phyloP scores from a whole-genome alignment of 305 asterid genomes.

The Fraxinus platypoda region DNA sequence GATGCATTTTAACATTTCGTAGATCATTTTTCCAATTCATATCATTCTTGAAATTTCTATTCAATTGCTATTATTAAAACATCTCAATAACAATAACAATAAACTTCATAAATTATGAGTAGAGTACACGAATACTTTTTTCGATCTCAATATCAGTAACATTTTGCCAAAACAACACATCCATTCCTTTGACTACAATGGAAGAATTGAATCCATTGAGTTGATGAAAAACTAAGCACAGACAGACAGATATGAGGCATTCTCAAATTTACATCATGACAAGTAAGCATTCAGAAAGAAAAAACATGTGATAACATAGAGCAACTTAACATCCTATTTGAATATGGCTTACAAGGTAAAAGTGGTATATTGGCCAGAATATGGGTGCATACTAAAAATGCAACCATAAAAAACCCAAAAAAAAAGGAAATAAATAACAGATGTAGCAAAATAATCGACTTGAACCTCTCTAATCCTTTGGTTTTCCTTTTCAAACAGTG shows the following conservation, averaged over 20 bases:
- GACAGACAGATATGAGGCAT: constrained; percentile 13
- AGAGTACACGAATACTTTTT: background rate
- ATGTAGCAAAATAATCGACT: constrained; percentile 9
- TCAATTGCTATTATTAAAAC: background rate
- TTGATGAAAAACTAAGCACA: background rate
- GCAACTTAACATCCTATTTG: constrained; percentile 25
- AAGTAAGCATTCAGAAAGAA: constrained; percentile 26
- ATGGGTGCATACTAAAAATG: constrained; percentile 33
- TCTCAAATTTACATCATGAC: constrained; percentile 43
- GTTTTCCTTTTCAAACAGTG: constrained; percentile 21
- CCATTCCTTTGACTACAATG: background rate
- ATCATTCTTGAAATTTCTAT: background rate
- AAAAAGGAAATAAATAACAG: constrained; percentile 1
- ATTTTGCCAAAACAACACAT: background rate
- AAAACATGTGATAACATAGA: constrained; percentile 23
- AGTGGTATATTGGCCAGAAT: constrained; percentile 22
- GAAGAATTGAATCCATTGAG: constrained; percentile 18
- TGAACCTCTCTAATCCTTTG: constrained; percentile 28
- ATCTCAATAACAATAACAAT: background rate
- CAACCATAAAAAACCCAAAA: constrained; percentile 35
- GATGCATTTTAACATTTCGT: background rate
- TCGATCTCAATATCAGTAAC: background rate
- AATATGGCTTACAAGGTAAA: constrained; percentile 17
- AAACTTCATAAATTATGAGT: background rate
- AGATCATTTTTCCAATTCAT: background rate